Conservation (phyloP, 179 eudicot genomes). For the Amaranthus tricolor region DNA sequence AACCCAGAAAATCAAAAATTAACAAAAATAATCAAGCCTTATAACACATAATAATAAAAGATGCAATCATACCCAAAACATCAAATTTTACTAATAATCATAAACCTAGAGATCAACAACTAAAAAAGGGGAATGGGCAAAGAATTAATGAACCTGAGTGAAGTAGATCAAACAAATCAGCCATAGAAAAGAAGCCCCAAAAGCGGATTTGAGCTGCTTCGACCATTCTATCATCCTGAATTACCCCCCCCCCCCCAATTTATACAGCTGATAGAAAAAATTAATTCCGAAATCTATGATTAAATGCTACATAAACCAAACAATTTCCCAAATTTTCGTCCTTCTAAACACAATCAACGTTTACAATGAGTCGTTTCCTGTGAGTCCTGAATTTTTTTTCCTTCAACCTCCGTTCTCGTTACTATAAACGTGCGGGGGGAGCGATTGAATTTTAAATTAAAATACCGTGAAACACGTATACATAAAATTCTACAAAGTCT, state of each 20-base stretch:
- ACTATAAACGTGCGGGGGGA: neutral
- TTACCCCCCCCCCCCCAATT: neutral
- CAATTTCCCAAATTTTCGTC: neutral
- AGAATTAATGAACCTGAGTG: conserved; percentile 62
- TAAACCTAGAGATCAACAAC: neutral
- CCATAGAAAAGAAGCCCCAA: conserved; percentile 90
- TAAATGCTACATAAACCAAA: neutral
- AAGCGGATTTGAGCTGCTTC: conserved; percentile 55
- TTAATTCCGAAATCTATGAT: neutral
- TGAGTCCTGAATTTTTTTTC: neutral
- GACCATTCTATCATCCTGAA: conserved; percentile 59
- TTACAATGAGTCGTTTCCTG: too few species aligned
- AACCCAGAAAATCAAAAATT: neutral
- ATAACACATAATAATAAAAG: neutral
- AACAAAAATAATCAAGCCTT: neutral
- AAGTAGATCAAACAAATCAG: conserved; percentile 89
- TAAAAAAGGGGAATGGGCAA: neutral
- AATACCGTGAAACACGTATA: neutral
- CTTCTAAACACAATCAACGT: too few species aligned
- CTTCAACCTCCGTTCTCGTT: neutral
- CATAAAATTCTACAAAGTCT: neutral
- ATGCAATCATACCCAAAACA: conserved; percentile 7
- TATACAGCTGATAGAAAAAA: neutral
- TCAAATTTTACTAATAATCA: neutral
- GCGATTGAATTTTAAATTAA: neutral